A percentile compares a stretch with the other conserved stretches of the same genome.
These are phyloP conservation scores for Aureobasidium lini DNA, from an alignment of 2,329 filamentous ascomycete species.

Conservation along the genomic window DNA sequence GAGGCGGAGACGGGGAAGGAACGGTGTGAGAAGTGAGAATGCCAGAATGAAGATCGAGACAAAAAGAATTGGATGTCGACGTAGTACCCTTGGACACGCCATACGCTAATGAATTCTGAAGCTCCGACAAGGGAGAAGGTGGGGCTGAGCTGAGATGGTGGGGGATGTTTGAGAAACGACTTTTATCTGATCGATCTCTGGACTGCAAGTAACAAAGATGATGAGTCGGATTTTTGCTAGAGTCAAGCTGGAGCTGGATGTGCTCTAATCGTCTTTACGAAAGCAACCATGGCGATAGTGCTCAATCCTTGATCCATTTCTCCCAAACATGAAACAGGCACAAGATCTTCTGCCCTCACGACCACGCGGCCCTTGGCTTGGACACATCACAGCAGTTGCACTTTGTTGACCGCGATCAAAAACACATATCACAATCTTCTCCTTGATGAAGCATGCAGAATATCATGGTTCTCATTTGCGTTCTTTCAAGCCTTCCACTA, in stretches of 20 bases:
- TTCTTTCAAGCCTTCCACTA: not conserved
- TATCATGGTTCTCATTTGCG: too few species aligned
- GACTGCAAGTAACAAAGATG: too few species aligned
- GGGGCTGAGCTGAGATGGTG: constrained; percentile 8
- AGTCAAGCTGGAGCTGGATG: too few species aligned
- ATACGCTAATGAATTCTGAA: constrained; percentile 12
- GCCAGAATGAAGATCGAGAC: constrained; percentile 34
- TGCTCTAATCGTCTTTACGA: too few species aligned
- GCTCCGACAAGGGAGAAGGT: constrained; percentile 6
- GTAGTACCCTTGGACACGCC: constrained; percentile 4
- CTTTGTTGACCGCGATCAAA: not conserved
- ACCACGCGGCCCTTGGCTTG: not conserved
- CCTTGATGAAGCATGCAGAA: not conserved
- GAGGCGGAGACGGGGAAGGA: constrained; percentile 36
- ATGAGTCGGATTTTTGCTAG: too few species aligned
- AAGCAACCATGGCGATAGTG: too few species aligned
- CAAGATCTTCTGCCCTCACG: not conserved
- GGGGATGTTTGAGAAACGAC: not conserved
- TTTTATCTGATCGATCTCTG: not conserved
- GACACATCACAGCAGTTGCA: not conserved
- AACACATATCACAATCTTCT: not conserved
- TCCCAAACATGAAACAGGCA: not conserved
- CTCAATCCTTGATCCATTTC: too few species aligned
- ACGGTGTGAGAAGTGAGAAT: constrained; percentile 32
- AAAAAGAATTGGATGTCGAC: constrained; percentile 10